Conservation (phyloP, 805 yeast genomes). For the Kockiozyma suomiensis region DNA sequence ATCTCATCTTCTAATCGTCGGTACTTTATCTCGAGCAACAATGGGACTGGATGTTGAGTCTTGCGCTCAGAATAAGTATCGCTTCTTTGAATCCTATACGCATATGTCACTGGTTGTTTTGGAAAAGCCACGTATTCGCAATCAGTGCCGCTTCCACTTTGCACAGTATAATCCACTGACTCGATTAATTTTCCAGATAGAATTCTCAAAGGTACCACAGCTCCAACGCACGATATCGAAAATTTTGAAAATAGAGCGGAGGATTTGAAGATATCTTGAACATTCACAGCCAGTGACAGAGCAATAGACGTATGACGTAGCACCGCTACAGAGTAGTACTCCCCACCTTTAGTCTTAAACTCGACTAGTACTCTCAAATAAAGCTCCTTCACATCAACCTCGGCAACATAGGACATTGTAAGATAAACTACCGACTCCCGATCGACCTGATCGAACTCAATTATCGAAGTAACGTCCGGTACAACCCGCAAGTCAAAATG, state of each 20-base stretch:
- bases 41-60: conserved; percentile 12
- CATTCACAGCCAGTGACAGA: conserved; percentile 69
- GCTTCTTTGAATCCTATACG: conserved; percentile 53
- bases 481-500: background rate
- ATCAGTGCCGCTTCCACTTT: conserved; percentile 32
- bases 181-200: conserved; percentile 48
- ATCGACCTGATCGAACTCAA: conserved; percentile 12
- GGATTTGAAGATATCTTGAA: conserved; percentile 72
- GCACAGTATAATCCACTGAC: conserved; percentile 39
- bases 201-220: conserved; percentile 57
- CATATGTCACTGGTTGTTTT: conserved; percentile 69
- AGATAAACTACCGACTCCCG: conserved; percentile 24
- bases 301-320: conserved; percentile 36
- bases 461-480: background rate
- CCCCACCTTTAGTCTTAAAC: conserved; percentile 34
- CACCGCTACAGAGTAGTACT: conserved; percentile 34
- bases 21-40: conserved; percentile 41
- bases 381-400: conserved; percentile 34
- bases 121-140: conserved; percentile 55
- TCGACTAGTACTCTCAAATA: conserved; percentile 35
- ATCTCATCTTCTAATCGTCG: conserved; percentile 34
- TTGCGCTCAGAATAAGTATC: conserved; percentile 14
- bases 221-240: conserved; percentile 61
- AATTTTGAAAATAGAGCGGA: conserved; percentile 64
- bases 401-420: conserved; percentile 40